Conservation (phyloP, 1,284 basidiomycete genomes). For the Neonothopanus nambi region DNA sequence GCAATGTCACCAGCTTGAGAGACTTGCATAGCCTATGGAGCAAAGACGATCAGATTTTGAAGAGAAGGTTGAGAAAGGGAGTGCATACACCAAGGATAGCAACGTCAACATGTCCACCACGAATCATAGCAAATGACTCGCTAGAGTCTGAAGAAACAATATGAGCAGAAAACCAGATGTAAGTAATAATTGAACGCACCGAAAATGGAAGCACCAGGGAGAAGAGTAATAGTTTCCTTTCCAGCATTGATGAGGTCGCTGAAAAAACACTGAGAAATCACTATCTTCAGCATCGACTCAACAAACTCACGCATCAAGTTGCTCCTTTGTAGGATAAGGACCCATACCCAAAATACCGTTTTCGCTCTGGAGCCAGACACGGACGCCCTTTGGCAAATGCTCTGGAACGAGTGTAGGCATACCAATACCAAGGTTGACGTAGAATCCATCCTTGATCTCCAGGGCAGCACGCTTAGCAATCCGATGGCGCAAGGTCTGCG, state of each 20-base stretch:
- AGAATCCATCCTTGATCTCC: conserved; percentile 90
- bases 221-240: conserved; percentile 91
- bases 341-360: conserved; percentile 97
- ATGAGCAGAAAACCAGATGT: not conserved
- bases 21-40: conserved; percentile 86
- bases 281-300: not conserved
- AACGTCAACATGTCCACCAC: conserved; percentile 93
- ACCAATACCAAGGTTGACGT: conserved; percentile 79
- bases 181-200: conserved; percentile 46
- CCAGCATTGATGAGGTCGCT: conserved; percentile 95
- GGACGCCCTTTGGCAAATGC: conserved; percentile 76
- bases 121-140: conserved; percentile 95
- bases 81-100: conserved; percentile 77
- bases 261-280: conserved; percentile 8
- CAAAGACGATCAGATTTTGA: conserved; percentile 9
- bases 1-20: conserved; percentile 92
- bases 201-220: conserved; percentile 92
- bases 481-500: conserved; percentile 60
- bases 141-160: conserved; percentile 60
- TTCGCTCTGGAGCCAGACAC: conserved; percentile 92
- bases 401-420: conserved; percentile 95
- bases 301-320: conserved; percentile 84
- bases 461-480: conserved; percentile 88
- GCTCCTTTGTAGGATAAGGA: conserved; percentile 84
- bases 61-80: conserved; percentile 1